Evolutionary conservation across 1,139 yeast species (phyloP).

Genomic region (Nakaseomyces sp.): DNA sequence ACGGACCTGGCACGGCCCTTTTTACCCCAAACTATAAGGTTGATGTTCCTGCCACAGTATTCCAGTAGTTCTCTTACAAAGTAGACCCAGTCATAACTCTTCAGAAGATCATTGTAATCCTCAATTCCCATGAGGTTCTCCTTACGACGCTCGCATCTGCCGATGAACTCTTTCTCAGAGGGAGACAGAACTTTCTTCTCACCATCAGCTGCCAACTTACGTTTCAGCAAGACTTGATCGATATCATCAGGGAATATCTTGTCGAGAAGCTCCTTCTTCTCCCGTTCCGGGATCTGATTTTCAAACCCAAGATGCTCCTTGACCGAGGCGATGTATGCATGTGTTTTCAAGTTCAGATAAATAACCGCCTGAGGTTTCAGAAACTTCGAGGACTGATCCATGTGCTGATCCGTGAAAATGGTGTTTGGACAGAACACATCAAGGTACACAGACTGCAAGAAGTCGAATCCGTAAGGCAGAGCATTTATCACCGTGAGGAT

Average conservation of each 20-base stretch:
- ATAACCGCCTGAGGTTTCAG: slow-evolving; percentile 73
- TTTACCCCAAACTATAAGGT: slow-evolving; percentile 63
- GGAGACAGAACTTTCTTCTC: slow-evolving; percentile 17
- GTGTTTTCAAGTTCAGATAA: slow-evolving; percentile 82
- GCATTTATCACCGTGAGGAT: slow-evolving; percentile 77
- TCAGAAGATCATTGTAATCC: slow-evolving; percentile 43
- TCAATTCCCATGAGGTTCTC: slow-evolving; percentile 47
- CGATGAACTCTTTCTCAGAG: slow-evolving; percentile 29
- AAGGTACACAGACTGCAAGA: slow-evolving; percentile 71
- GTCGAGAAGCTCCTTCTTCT: slow-evolving; percentile 56
- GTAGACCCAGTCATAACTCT: slow-evolving; percentile 64
- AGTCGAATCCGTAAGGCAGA: slow-evolving; percentile 78
- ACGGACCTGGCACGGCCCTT: slow-evolving; percentile 37
- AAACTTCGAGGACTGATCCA: slow-evolving; percentile 38
- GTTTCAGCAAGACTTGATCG: slow-evolving; percentile 43
- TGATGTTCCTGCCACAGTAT: slow-evolving; percentile 68
- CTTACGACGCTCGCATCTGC: slow-evolving; percentile 58
- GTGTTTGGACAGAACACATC: slow-evolving; percentile 69
- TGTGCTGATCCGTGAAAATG: background rate
- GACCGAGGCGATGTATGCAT: slow-evolving; percentile 84
- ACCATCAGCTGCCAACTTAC: slow-evolving; percentile 37
- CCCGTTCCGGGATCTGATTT: slow-evolving; percentile 28
- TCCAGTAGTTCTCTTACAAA: slow-evolving; percentile 69
- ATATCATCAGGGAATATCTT: slow-evolving; percentile 67
- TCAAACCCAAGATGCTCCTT: slow-evolving; percentile 43